These are phyloP conservation scores for Hypomontagnella submonticulosa DNA, from an alignment of 495 filamentous ascomycete genomes.

Conservation along the genomic window DNA sequence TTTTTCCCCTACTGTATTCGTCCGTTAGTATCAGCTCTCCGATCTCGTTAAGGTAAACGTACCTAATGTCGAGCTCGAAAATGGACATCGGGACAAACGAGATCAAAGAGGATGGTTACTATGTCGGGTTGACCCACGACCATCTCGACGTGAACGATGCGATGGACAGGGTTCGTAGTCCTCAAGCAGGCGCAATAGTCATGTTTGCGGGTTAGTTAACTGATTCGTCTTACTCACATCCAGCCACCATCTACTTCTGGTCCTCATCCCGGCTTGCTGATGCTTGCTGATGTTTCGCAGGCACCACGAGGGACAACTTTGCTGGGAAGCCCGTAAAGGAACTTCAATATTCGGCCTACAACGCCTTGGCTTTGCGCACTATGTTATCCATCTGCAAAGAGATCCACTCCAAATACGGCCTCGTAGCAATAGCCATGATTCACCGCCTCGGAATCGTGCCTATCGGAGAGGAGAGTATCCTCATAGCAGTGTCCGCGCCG, in stretches of 20 bases:
- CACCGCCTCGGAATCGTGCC: slow-evolving; percentile 90
- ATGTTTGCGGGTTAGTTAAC: slow-evolving; percentile 75
- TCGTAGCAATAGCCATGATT: slow-evolving; percentile 78
- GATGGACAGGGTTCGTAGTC: slow-evolving; percentile 76
- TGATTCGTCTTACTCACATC: not conserved
- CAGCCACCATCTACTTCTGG: not conserved
- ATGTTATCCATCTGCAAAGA: slow-evolving; percentile 73
- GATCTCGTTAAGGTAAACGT: not conserved
- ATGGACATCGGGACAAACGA: slow-evolving; percentile 38
- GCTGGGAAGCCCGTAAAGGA: slow-evolving; percentile 75
- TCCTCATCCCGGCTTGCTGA: slow-evolving; percentile 24
- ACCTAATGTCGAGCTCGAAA: not conserved
- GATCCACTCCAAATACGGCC: slow-evolving; percentile 66
- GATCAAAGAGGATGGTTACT: slow-evolving; percentile 55
- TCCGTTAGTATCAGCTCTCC: not conserved
- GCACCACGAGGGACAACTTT: slow-evolving; percentile 91
- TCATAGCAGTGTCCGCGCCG: slow-evolving; percentile 85
- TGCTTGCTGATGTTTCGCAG: slow-evolving; percentile 50
- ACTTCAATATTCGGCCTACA: slow-evolving; percentile 86
- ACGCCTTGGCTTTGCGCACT: slow-evolving; percentile 77
- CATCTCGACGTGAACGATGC: slow-evolving; percentile 68
- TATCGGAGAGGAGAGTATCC: slow-evolving; percentile 89
- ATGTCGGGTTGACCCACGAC: slow-evolving; percentile 72
- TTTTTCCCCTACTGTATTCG: not conserved
- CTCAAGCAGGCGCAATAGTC: slow-evolving; percentile 87